A percentile compares a stretch with the other conserved stretches of the same genome.
phyloP scores from a whole-genome alignment of 768 basidiomycete genomes.

The Coprinellus aureogranulatus region DNA sequence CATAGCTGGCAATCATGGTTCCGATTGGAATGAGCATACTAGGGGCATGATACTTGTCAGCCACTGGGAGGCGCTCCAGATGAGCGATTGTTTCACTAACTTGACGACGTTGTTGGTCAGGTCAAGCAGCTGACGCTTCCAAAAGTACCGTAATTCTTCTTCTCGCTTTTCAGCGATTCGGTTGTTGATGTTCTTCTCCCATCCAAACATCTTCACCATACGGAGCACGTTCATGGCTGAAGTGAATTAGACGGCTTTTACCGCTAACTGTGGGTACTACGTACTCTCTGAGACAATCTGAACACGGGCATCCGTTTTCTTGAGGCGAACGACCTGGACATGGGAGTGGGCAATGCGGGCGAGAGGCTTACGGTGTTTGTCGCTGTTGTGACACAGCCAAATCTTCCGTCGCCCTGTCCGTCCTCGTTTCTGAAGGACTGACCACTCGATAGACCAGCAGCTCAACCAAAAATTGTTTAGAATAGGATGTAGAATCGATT shows the following conservation, averaged over 20 bases:
- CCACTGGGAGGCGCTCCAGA: background rate
- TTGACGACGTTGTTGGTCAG: slow-evolving; percentile 49
- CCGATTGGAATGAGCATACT: slow-evolving; percentile 61
- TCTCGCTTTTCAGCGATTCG: slow-evolving; percentile 60
- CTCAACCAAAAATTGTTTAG: no score
- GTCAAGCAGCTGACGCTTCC: slow-evolving; percentile 53
- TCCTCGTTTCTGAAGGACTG: no score
- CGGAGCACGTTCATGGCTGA: slow-evolving; percentile 55
- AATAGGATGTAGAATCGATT: no score
- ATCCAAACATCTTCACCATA: slow-evolving; percentile 72
- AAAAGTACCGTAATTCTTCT: slow-evolving; percentile 56
- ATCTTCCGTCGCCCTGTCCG: no score
- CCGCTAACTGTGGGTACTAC: slow-evolving; percentile 8
- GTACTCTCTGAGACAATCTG: slow-evolving; percentile 61
- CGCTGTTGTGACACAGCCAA: no score
- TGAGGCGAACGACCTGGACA: slow-evolving; percentile 49
- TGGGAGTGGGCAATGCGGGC: no score
- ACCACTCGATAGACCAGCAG: no score
- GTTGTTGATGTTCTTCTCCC: slow-evolving; percentile 57
- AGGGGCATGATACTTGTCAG: background rate
- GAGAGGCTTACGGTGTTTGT: no score
- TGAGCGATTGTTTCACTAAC: slow-evolving; percentile 29
- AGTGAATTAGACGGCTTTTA: slow-evolving; percentile 17
- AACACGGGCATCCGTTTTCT: slow-evolving; percentile 57
- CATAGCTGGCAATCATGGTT: slow-evolving; percentile 64